These are phyloP conservation scores for Annona squamosa DNA, from an alignment of 164 flowering plant species.

Conservation along the genomic window DNA sequence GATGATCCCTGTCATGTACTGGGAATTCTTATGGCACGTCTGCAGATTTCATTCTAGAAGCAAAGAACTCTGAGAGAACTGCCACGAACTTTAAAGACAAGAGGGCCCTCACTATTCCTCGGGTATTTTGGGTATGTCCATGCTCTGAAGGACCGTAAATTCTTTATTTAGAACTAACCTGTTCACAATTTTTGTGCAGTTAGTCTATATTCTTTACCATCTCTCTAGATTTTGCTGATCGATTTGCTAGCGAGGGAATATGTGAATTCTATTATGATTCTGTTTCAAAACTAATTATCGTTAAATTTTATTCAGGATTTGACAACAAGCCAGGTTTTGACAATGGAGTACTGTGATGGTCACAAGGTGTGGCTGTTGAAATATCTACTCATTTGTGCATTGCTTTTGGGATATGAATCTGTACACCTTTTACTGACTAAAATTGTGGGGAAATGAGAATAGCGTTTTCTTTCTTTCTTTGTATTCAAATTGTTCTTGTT, in stretches of 20 bases:
- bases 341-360: conserved; percentile 74
- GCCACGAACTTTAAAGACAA: conserved; percentile 55
- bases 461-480: not conserved
- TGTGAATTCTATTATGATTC: not conserved
- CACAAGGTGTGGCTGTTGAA: conserved; percentile 45
- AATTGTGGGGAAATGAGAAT: not conserved
- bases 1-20: not conserved
- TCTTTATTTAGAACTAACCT: not conserved
- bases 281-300: conserved; percentile 9
- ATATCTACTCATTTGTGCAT: not conserved
- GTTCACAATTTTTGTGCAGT: conserved; percentile 1
- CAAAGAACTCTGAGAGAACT: conserved; percentile 60
- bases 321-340: conserved; percentile 68
- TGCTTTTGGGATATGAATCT: not conserved
- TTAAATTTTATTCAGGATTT: conserved; percentile 48
- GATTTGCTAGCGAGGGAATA: not conserved
- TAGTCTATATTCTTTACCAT: not conserved
- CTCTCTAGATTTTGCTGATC: not conserved
- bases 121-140: conserved; percentile 62
- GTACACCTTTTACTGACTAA: no score
- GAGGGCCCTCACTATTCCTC: conserved; percentile 53
- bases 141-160: not conserved
- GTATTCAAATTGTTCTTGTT: no score
- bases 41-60: conserved; percentile 88
- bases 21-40: not conserved